phyloP scores from a whole-genome alignment of 1,284 basidiomycete genomes.

The Puccinia triticina region DNA sequence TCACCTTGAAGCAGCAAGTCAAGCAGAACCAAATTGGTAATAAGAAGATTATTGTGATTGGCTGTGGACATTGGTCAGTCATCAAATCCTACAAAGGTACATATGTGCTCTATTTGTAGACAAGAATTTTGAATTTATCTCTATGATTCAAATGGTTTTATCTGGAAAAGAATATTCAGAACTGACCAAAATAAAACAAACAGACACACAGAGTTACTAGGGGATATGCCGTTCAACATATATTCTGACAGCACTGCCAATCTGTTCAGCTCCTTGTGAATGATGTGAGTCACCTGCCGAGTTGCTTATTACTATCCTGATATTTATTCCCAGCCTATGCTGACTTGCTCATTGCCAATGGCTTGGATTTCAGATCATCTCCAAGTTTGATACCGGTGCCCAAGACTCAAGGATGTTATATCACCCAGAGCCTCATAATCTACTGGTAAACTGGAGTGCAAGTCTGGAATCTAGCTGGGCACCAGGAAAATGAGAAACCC shows the following conservation, averaged over 20 bases:
- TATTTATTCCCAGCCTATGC: too few species aligned
- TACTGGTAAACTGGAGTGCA: too few species aligned
- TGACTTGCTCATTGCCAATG: neutral
- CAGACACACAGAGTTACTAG: constrained; percentile 22
- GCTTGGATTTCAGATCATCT: neutral
- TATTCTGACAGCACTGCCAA: constrained; percentile 25
- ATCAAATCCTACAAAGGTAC: constrained; percentile 45
- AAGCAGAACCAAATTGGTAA: neutral
- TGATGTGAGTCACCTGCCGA: constrained; percentile 6
- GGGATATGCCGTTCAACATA: constrained; percentile 24
- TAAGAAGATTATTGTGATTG: constrained; percentile 27
- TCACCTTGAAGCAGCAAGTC: neutral
- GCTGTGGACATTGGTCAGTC: constrained; percentile 48
- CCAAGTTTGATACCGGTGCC: constrained; percentile 26
- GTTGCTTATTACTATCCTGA: neutral
- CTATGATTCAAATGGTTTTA: too few species aligned
- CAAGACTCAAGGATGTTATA: constrained; percentile 16
- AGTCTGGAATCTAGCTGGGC: too few species aligned
- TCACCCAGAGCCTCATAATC: neutral
- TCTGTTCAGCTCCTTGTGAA: constrained; percentile 8
- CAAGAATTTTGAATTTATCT: too few species aligned
- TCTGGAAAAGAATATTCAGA: too few species aligned
- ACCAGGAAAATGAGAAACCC: too few species aligned
- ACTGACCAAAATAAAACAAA: neutral
- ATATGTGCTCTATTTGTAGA: neutral